Base-by-base conservation (phyloP, 2,329 filamentous ascomycete species). In the Neofusicoccum umdonicola region DNA sequence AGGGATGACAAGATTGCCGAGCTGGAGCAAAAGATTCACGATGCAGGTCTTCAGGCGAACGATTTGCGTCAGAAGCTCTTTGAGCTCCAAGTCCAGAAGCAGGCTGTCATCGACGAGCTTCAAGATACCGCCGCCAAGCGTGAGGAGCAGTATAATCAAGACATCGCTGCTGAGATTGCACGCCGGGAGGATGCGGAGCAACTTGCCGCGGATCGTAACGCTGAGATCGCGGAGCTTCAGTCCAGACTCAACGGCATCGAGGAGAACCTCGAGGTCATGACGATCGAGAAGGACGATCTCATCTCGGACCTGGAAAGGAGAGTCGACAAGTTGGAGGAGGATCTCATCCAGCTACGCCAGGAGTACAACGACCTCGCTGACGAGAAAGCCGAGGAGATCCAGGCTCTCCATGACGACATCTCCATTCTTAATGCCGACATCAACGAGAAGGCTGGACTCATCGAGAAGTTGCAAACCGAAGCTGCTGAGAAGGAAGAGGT, bases 1-100 rank as follows among this genome's bases (percentile, higher is more conserved):
- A 75, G 76, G 27, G 78, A 80, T 62, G 72, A 71, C 7, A 71
- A 78, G 62, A 76, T 83, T 48, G 77, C 76, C 4, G 74, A 76
- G 6, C 73, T 82, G 22, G 75, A 79, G 19, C 61, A 72, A 27
- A 77, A 77, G 62, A 69, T 82, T 4, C 74, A 77, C 22, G 72
- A 77, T 19, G 69, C 73, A n/a, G 80, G 81, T 45, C 71, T 78
- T 15, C 75, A 81, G 66, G 79, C 80, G n/a, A 82, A 83, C 37
- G 76, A 81, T 67, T 75, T 83, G 31, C 80, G 81, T 3, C 76
- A 78, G 62, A 83, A 82, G 70, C 70, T 83, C 5, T 82, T 80
- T 69, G 73, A 79, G 56, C 71, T 79, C 2, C 81, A 83, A 70
- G 74, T 79, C 66, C 71, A 78, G 52, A 77, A 79, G 67, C 74